These are phyloP conservation scores for Sphagnum fallax DNA, from an alignment of 228 moss, liverwort and hornwort species.

Conservation along the genomic window DNA sequence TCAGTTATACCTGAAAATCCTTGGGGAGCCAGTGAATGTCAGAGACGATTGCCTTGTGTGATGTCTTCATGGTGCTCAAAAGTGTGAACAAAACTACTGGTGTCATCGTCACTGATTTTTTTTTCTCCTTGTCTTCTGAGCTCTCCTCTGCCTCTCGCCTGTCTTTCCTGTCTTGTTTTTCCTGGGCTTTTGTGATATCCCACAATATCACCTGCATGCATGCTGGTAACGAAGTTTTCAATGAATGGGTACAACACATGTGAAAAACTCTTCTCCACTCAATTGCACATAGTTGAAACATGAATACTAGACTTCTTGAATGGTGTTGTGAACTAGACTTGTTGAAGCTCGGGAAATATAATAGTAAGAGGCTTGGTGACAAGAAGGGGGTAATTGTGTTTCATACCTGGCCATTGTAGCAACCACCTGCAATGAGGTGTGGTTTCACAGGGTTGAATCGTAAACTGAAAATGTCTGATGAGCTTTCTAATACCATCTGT, in stretches of 20 bases:
- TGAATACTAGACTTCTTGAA: background rate
- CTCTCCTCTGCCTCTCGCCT: constrained; percentile 61
- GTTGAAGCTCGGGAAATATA: no score
- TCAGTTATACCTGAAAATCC: constrained; percentile 56
- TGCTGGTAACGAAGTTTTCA: background rate
- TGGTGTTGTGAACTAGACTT: background rate
- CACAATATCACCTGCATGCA: constrained; percentile 61
- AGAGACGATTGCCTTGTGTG: constrained; percentile 74
- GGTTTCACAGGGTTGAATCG: constrained; percentile 71
- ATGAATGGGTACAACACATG: no score
- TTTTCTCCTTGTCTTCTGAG: constrained; percentile 37
- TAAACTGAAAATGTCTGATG: constrained; percentile 72
- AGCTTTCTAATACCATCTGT: constrained; percentile 68
- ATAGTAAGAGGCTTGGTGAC: no score
- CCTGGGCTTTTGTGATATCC: constrained; percentile 66
- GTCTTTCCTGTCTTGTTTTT: constrained; percentile 65
- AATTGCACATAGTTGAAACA: background rate
- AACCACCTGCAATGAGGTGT: constrained; percentile 75
- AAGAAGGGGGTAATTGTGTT: background rate
- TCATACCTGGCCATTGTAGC: constrained; percentile 77
- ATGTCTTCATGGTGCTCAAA: constrained; percentile 45
- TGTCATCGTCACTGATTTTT: constrained; percentile 32
- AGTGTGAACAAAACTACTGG: constrained; percentile 62
- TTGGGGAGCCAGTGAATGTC: constrained; percentile 86
- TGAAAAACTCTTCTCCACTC: background rate